Evolutionary conservation across 2,329 filamentous ascomycete species (phyloP).

Genomic region (Colletotrichum karsti): DNA sequence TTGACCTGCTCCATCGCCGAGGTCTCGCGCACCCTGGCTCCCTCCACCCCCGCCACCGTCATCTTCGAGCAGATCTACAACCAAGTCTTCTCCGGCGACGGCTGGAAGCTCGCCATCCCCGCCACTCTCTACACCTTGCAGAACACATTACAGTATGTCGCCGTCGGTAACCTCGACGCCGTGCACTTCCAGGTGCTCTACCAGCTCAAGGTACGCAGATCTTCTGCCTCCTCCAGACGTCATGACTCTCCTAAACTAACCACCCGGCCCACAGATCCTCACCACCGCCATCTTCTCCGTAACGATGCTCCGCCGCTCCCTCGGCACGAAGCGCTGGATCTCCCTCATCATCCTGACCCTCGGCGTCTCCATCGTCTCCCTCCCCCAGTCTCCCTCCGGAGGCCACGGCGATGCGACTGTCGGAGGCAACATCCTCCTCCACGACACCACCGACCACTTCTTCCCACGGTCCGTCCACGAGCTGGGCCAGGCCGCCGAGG

Average conservation of each 20-base stretch:
- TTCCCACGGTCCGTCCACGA: conserved; percentile 84
- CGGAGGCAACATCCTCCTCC: conserved; percentile 67
- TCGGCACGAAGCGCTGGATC: conserved; percentile 81
- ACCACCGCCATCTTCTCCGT: conserved; percentile 90
- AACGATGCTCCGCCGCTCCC: conserved; percentile 73
- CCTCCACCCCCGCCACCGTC: conserved; percentile 81
- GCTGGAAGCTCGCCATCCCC: conserved; percentile 93
- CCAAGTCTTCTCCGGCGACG: conserved; percentile 86
- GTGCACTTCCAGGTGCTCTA: conserved; percentile 94
- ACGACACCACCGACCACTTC: conserved; percentile 71
- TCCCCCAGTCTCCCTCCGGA: conserved; percentile 56
- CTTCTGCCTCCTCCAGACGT: background rate
- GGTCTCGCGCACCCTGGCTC: conserved; percentile 78
- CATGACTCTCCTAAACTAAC: background rate
- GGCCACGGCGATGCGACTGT: conserved; percentile 59
- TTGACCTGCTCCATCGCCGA: conserved; percentile 90
- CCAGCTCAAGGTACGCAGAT: conserved; percentile 77
- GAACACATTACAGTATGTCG: conserved; percentile 93
- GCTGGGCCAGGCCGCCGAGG: conserved; percentile 63
- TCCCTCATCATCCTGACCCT: conserved; percentile 81
- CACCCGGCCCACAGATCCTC: conserved; percentile 67
- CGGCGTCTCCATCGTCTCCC: conserved; percentile 86
- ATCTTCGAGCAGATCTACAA: conserved; percentile 83
- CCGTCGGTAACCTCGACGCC: conserved; percentile 88
- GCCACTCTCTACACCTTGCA: conserved; percentile 90